These are phyloP conservation scores for Ulvella scutata DNA, from an alignment of 139 green algal genomes.

Conservation along the genomic window DNA sequence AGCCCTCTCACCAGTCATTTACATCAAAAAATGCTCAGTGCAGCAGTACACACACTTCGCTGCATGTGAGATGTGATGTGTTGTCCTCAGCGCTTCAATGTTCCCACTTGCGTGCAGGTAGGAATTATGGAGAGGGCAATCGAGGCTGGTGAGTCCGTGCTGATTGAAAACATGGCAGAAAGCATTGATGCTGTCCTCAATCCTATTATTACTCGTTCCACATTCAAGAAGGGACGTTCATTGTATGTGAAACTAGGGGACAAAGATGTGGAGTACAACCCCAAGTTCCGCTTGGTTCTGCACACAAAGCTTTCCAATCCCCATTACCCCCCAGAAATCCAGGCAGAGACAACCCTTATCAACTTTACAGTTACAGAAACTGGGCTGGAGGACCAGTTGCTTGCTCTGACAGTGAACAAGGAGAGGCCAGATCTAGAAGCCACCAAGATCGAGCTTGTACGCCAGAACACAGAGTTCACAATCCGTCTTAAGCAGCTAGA, in stretches of 20 bases:
- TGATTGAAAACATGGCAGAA: conserved; percentile 82
- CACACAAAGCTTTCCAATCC: conserved; percentile 85
- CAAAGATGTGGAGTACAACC: conserved; percentile 76
- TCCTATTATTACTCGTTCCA: conserved; percentile 67
- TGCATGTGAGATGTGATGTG: too few species aligned
- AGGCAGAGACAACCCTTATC: conserved; percentile 74
- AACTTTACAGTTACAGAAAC: conserved; percentile 77
- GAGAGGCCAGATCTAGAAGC: conserved; percentile 73
- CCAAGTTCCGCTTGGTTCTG: conserved; percentile 66
- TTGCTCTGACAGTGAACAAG: conserved; percentile 77
- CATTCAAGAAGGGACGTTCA: conserved; percentile 74
- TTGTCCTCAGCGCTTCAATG: too few species aligned
- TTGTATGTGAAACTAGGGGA: conserved; percentile 65
- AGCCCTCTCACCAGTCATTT: too few species aligned
- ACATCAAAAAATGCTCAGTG: too few species aligned
- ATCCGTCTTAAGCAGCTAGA: conserved; percentile 80
- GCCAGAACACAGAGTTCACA: conserved; percentile 78
- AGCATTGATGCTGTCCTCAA: conserved; percentile 67
- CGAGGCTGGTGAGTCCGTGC: conserved; percentile 52
- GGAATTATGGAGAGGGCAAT: conserved; percentile 61
- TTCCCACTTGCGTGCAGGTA: conserved; percentile 10
- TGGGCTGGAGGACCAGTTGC: conserved; percentile 71
- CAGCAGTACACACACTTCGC: too few species aligned
- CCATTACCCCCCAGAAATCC: conserved; percentile 73
- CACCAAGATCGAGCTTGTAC: conserved; percentile 77